Evolutionary conservation across 2,329 filamentous ascomycete species (phyloP).

Genomic region (Pseudocercospora eumusae): DNA sequence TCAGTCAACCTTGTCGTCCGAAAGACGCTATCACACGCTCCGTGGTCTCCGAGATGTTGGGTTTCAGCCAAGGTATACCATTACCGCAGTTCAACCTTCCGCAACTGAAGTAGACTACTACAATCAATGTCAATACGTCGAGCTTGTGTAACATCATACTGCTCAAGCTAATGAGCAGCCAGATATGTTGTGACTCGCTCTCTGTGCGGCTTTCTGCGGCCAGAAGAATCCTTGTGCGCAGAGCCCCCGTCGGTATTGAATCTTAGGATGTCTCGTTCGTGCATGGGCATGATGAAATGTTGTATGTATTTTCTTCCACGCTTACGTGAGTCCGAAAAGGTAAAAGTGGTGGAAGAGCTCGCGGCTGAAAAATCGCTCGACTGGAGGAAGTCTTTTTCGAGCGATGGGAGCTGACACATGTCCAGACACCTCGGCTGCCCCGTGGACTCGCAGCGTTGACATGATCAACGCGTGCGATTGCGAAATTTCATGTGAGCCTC

Average conservation of each 20-base stretch:
- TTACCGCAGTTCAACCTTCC: slow-evolving; percentile 14
- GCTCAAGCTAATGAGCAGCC: neutral
- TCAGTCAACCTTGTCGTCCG: neutral
- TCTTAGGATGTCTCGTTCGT: neutral
- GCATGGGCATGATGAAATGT: neutral
- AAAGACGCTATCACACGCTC: neutral
- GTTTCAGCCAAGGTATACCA: slow-evolving; percentile 4
- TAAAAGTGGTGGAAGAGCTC: neutral
- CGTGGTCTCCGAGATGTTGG: slow-evolving; percentile 14
- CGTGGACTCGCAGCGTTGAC: neutral
- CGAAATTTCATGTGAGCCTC: neutral
- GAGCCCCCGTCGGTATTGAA: neutral
- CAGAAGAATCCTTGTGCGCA: neutral
- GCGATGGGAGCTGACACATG: neutral
- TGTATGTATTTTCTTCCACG: neutral
- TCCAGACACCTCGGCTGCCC: neutral
- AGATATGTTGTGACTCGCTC: neutral
- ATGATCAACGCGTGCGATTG: neutral
- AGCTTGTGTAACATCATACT: neutral
- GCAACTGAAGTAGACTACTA: neutral
- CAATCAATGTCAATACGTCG: neutral
- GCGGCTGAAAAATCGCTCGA: neutral
- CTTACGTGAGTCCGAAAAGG: neutral
- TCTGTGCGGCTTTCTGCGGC: neutral
- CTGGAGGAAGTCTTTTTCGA: neutral